A percentile compares a stretch with the other conserved stretches of the same genome.
These are phyloP conservation scores for Fusarium tanahbumbuense DNA, from an alignment of 2,329 filamentous ascomycete species.

Conservation along the genomic window DNA sequence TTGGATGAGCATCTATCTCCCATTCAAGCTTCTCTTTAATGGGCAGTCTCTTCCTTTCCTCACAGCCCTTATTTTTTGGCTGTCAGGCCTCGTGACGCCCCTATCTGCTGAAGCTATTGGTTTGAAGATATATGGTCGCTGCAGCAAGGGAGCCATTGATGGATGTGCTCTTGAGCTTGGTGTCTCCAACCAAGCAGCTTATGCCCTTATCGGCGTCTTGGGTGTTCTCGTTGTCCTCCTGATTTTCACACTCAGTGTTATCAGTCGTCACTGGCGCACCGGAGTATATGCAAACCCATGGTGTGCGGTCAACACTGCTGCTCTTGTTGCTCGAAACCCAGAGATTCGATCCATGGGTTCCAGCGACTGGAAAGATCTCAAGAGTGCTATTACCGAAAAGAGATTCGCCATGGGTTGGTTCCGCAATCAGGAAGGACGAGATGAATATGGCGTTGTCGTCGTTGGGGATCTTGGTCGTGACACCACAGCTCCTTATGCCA, in stretches of 20 bases:
- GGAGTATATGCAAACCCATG: conserved; percentile 42
- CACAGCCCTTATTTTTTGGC: conserved; percentile 21
- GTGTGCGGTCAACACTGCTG: conserved; percentile 34
- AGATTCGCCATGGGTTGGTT: conserved; percentile 35
- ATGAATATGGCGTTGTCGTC: conserved; percentile 39
- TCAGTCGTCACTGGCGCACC: conserved; percentile 38
- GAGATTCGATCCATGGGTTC: conserved; percentile 26
- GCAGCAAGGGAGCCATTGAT: conserved; percentile 30
- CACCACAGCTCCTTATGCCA: background rate
- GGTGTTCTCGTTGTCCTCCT: conserved; percentile 14
- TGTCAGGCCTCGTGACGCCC: conserved; percentile 28
- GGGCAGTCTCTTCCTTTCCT: conserved; percentile 50
- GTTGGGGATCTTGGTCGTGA: background rate
- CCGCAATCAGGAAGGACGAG: conserved; percentile 10
- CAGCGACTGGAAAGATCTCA: conserved; percentile 32
- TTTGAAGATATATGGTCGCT: conserved; percentile 39
- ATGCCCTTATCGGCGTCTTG: conserved; percentile 28
- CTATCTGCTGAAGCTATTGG: conserved; percentile 40
- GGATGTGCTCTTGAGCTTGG: conserved; percentile 40
- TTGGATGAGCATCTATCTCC: conserved; percentile 50
- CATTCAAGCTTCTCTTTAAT: conserved; percentile 50
- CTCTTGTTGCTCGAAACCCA: conserved; percentile 36
- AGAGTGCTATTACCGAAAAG: conserved; percentile 19
- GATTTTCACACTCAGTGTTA: conserved; percentile 13
- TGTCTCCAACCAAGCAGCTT: conserved; percentile 29